These are phyloP conservation scores for Abelmoschus esculentus DNA, from an alignment of 345 rosid genomes.

Conservation along the genomic window DNA sequence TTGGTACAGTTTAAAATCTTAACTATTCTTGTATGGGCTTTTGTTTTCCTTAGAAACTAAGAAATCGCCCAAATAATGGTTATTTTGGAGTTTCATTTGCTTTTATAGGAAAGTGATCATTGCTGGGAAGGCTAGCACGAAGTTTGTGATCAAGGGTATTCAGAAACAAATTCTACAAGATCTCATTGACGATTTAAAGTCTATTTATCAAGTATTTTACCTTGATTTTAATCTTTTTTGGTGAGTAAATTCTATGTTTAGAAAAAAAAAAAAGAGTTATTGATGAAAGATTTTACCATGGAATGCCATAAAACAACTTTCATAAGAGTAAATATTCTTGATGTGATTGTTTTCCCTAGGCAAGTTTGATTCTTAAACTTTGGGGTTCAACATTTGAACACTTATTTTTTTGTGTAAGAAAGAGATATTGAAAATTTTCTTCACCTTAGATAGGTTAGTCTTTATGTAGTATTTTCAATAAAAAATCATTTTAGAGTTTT, in stretches of 20 bases:
- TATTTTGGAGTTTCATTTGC: neutral
- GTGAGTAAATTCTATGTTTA: neutral
- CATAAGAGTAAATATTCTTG: conserved; percentile 80
- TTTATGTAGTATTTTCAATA: neutral
- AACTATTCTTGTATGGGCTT: neutral
- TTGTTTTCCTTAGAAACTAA: neutral
- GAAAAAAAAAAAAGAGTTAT: too few species aligned
- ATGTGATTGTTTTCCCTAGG: conserved; percentile 85
- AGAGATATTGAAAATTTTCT: neutral
- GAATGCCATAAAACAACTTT: conserved; percentile 86
- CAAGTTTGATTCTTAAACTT: conserved; percentile 21
- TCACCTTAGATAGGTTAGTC: neutral
- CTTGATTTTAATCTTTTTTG: neutral
- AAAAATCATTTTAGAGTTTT: neutral
- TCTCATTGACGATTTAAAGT: conserved; percentile 48
- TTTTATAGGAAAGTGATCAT: conserved; percentile 25
- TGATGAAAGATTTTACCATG: conserved; percentile 76
- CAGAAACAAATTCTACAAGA: conserved; percentile 48
- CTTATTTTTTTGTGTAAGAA: too few species aligned
- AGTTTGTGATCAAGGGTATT: conserved; percentile 51
- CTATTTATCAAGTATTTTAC: conserved; percentile 51
- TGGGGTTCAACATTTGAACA: neutral
- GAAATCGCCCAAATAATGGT: neutral
- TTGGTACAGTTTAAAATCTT: neutral
- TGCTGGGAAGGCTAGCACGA: conserved; percentile 55